These are phyloP conservation scores for Buddleja alternifolia DNA, from an alignment of 257 asterid species.

Conservation along the genomic window DNA sequence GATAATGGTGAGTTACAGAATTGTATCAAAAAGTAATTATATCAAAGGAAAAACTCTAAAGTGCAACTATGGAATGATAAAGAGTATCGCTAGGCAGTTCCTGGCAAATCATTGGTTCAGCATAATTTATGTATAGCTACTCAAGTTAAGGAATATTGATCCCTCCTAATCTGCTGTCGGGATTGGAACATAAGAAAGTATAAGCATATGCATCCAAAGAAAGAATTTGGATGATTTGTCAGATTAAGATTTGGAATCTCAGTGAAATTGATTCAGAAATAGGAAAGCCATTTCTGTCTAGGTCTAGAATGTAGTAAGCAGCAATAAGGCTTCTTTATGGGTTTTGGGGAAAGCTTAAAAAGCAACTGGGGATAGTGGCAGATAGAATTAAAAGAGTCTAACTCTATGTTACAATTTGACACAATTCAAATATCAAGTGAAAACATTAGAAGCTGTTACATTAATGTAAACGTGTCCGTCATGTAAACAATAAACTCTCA, in stretches of 20 bases:
- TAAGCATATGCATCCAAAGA: not conserved
- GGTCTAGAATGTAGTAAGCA: not conserved
- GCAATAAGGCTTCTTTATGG: not conserved
- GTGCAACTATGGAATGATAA: not conserved
- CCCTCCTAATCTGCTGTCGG: not conserved
- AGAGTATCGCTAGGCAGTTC: not conserved
- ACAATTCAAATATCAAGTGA: conserved; percentile 1
- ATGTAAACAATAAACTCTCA: not conserved
- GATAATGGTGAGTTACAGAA: conserved; percentile 18
- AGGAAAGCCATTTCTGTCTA: not conserved
- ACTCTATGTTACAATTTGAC: not conserved
- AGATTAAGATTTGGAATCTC: not conserved
- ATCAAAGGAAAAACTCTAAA: not conserved
- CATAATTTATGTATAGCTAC: not conserved
- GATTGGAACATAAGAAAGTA: conserved; percentile 7
- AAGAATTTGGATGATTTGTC: not conserved
- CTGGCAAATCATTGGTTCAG: not conserved
- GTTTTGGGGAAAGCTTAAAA: not conserved
- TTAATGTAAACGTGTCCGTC: not conserved
- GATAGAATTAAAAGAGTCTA: not conserved
- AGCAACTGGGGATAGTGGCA: not conserved
- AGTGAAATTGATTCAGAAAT: not conserved
- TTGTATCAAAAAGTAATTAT: not conserved
- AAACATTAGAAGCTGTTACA: conserved; percentile 9
- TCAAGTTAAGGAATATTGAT: not conserved